Conservation (phyloP, 169 alveolate genomes). For the Ichthyophthirius multifiliis region DNA sequence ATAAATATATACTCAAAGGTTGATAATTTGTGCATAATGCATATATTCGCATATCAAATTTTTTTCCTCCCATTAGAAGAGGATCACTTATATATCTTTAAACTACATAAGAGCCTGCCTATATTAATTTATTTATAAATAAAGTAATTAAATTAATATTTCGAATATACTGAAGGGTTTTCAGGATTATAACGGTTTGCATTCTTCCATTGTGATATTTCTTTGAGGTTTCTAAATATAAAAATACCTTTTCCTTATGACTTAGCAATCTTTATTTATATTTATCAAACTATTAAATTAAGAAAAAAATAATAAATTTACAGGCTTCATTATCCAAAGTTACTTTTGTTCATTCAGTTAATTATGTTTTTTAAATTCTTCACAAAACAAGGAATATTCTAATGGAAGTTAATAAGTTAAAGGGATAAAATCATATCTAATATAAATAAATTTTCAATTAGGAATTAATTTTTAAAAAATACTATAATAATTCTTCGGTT, state of each 20-base stretch:
- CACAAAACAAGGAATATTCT: constrained; percentile 92
- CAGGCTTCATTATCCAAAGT: constrained; percentile 95
- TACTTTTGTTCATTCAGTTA: constrained; percentile 39
- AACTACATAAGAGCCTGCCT: constrained; percentile 87
- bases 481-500: constrained; percentile 77
- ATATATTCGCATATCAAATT: constrained; percentile 92
- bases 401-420: constrained; percentile 72
- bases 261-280: constrained; percentile 84
- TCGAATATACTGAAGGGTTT: constrained; percentile 75
- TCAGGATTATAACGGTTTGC: constrained; percentile 72
- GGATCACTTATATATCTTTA: constrained; percentile 92
- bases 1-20: constrained; percentile 90
- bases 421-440: neutral
- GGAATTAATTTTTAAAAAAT: constrained; percentile 15
- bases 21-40: constrained; percentile 85
- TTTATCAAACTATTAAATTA: too few species aligned
- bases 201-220: constrained; percentile 86
- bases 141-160: constrained; percentile 27
- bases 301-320: too few species aligned
- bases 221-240: constrained; percentile 87
- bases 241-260: constrained; percentile 95
- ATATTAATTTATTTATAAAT: neutral
- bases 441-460: neutral
- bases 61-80: constrained; percentile 91
- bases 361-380: constrained; percentile 89